phyloP scores from a whole-genome alignment of 495 filamentous ascomycete species.

The Annulohypoxylon moriforme region DNA sequence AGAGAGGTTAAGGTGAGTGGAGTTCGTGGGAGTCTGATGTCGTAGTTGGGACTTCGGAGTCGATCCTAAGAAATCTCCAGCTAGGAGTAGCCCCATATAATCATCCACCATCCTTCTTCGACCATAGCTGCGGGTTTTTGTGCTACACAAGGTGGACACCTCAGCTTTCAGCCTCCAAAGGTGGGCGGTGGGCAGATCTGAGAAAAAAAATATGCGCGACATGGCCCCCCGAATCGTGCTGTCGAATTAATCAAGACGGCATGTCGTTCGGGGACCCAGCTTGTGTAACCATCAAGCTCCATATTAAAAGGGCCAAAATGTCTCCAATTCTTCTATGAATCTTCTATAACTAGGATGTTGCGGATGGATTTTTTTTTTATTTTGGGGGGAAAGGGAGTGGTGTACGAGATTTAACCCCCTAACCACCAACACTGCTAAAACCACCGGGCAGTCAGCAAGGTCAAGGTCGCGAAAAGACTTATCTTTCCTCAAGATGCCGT shows the following conservation, averaged over 20 bases:
- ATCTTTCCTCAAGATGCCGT: conserved; percentile 38
- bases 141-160: conserved; percentile 48
- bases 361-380: conserved; percentile 5
- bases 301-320: conserved; percentile 39
- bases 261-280: conserved; percentile 42
- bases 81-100: conserved; percentile 24
- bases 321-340: conserved; percentile 46
- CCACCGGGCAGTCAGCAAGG: conserved; percentile 1
- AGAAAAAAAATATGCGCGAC: conserved; percentile 39
- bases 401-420: neutral
- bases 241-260: conserved; percentile 47
- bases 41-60: conserved; percentile 39
- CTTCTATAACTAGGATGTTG: conserved; percentile 43
- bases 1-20: conserved; percentile 30
- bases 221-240: conserved; percentile 41
- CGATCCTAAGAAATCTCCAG: conserved; percentile 39
- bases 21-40: conserved; percentile 44
- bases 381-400: conserved; percentile 10
- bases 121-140: conserved; percentile 48
- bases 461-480: conserved; percentile 21
- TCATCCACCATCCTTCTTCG: conserved; percentile 42
- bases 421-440: neutral
- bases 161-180: conserved; percentile 48
- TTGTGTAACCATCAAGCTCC: conserved; percentile 49
- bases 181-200: conserved; percentile 45